phyloP scores from a whole-genome alignment of 1,284 basidiomycete species.

The Hymenochaete sp. region DNA sequence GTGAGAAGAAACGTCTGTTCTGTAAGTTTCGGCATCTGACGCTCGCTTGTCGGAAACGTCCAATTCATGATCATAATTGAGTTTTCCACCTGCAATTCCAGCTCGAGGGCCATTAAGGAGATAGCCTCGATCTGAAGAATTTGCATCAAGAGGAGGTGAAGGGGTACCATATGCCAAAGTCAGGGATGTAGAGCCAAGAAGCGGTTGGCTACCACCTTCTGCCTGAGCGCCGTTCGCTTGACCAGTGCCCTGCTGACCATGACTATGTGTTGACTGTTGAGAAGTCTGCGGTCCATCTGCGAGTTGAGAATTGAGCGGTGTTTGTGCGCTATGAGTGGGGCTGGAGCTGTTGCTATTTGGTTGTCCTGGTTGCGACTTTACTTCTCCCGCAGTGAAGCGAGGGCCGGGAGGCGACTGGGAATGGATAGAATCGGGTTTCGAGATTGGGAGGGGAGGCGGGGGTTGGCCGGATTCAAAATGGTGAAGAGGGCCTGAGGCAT shows the following conservation, averaged over 20 bases:
- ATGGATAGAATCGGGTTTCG: conserved; percentile 8
- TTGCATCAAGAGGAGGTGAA: conserved; percentile 8
- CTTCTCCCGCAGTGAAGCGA: conserved; percentile 8
- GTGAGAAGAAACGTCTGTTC: neutral
- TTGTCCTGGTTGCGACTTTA: conserved; percentile 2
- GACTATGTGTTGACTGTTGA: conserved; percentile 1
- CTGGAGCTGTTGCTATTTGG: neutral
- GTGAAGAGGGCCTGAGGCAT: conserved; percentile 6
- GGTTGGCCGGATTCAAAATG: conserved; percentile 10
- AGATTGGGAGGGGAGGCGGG: conserved; percentile 10
- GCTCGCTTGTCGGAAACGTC: conserved; percentile 2
- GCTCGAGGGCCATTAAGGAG: conserved; percentile 6
- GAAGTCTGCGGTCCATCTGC: neutral
- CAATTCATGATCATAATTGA: neutral
- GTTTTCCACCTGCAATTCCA: conserved; percentile 2
- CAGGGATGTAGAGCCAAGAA: conserved; percentile 12
- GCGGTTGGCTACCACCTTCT: conserved; percentile 5
- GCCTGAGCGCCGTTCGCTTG: conserved; percentile 9
- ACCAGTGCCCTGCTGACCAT: conserved; percentile 8
- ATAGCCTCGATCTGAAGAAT: conserved; percentile 8
- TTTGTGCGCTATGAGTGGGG: conserved; percentile 5
- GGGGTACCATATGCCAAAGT: conserved; percentile 6
- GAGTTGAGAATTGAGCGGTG: conserved; percentile 1
- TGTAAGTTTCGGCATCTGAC: neutral
- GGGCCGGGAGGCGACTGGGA: conserved; percentile 1